phyloP scores from a whole-genome alignment of 2,329 filamentous ascomycete species.

The Tolypocladium pustulatum region DNA sequence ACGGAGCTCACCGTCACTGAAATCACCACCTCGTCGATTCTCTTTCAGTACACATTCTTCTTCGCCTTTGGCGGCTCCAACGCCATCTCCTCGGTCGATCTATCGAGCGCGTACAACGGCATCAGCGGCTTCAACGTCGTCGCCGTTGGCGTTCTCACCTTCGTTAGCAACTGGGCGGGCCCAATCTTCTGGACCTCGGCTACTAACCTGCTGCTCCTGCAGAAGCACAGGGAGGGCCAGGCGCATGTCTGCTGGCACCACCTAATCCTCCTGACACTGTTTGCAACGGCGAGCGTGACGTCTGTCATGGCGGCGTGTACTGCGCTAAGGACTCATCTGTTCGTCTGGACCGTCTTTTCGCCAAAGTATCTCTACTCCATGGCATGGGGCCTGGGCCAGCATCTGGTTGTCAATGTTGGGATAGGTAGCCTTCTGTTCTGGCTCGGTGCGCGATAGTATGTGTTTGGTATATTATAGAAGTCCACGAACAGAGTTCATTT shows the following conservation, averaged over 20 bases:
- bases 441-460: conserved; percentile 25
- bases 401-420: conserved; percentile 61
- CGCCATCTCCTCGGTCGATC: conserved; percentile 88
- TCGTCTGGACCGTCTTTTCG: conserved; percentile 98
- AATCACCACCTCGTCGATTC: conserved; percentile 58
- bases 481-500: too few relatives aligned
- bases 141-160: conserved; percentile 76
- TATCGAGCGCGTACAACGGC: conserved; percentile 93
- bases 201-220: conserved; percentile 48
- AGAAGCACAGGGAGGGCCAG: conserved; percentile 15
- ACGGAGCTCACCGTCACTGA: conserved; percentile 42
- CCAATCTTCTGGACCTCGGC: conserved; percentile 78
- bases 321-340: conserved; percentile 73
- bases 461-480: too few relatives aligned
- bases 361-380: conserved; percentile 91
- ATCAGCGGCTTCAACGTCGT: conserved; percentile 68
- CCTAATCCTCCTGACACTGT: conserved; percentile 57
- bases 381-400: conserved; percentile 78
- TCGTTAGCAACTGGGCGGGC: conserved; percentile 83
- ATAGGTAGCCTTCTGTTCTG: conserved; percentile 49
- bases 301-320: conserved; percentile 87
- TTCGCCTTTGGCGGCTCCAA: conserved; percentile 89
- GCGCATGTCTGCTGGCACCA: conserved; percentile 36
- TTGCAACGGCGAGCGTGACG: conserved; percentile 51
- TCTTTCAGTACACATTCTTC: conserved; percentile 75